phyloP scores from a whole-genome alignment of 768 basidiomycete species.

The Leccinum fibrillosum region DNA sequence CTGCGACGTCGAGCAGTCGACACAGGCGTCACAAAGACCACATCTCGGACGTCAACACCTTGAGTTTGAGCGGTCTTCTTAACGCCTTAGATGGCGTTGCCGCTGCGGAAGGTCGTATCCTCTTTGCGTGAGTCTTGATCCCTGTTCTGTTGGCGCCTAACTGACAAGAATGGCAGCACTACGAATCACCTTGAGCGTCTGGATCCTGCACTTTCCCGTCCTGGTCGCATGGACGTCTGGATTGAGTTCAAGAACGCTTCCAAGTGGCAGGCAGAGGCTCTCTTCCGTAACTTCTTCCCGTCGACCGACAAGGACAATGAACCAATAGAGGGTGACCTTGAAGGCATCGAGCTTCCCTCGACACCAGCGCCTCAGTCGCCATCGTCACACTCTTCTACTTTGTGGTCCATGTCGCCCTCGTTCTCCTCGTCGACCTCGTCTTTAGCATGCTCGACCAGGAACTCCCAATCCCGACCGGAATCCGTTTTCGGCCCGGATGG shows the following conservation, averaged over 20 bases:
- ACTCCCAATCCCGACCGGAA: slow-evolving; percentile 24
- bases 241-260: slow-evolving; percentile 87
- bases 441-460: slow-evolving; percentile 32
- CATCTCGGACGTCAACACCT: slow-evolving; percentile 74
- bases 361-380: slow-evolving; percentile 43
- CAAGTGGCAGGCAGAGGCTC: slow-evolving; percentile 79
- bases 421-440: slow-evolving; percentile 42
- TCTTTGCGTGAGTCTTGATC: slow-evolving; percentile 71
- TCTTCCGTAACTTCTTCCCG: slow-evolving; percentile 92
- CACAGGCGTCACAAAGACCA: slow-evolving; percentile 51
- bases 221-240: slow-evolving; percentile 92
- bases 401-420: slow-evolving; percentile 44
- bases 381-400: slow-evolving; percentile 43
- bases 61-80: slow-evolving; percentile 76
- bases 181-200: slow-evolving; percentile 90
- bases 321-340: slow-evolving; percentile 40
- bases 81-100: slow-evolving; percentile 87
- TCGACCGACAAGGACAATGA: slow-evolving; percentile 54
- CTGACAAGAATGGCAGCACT: slow-evolving; percentile 44
- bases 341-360: slow-evolving; percentile 42
- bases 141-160: background rate
- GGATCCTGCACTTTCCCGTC: slow-evolving; percentile 87
- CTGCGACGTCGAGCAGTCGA: slow-evolving; percentile 35
- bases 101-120: slow-evolving; percentile 80
- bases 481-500: slow-evolving; percentile 13